Evolutionary conservation across 305 asterid species (phyloP), one percentile per base, ranked within the genome.

Genomic region (Euphrasia arctica): DNA sequence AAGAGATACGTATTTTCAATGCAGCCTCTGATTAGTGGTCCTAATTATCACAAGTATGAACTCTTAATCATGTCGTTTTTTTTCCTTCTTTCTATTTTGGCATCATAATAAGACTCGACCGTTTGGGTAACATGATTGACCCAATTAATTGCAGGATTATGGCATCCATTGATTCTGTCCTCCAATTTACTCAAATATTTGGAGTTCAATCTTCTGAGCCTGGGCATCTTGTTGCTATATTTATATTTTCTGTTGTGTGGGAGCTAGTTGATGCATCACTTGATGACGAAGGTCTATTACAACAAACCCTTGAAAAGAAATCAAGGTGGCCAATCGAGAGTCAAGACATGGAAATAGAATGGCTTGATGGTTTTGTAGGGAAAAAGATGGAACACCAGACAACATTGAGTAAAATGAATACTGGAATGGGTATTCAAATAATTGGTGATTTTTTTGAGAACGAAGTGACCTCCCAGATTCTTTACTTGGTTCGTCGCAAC

Each of bases 131-230:
- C 47, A 61, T 50, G 22, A 18, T 18, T 66, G 54, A n/a, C 13
- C 54, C 65, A 65, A n/a, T n/a, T n/a, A 65, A 71, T 72, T 83
- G 83, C 96, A 91, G 98, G 90, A 82, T 73, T 75, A 88, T 91
- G 98, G 88, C 78, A 74, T 80, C 96, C 14, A 82, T 91, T 69
- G 75, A 76, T 55, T 81, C 79, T 27, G 75, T 75, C 22, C 96
- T 86, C 68, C 88, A 82, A 18, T 83, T 85, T 78, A 65, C 78
- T 58, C 79, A 80, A 49, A 76, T 82, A 51, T 86, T 73, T 72
- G 92, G 84, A 48, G 73, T 85, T 70, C 79, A 75, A 62, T 80
- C 87, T 67, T 77, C 85, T 64, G 95, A 91, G 73, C 84, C 94
- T 41, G 98, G 98, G 80, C 31, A 78, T 66, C 76, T 83, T 54